These are phyloP conservation scores for Euryodendron excelsum DNA, from an alignment of 148 eudicot genomes.

Conservation along the genomic window DNA sequence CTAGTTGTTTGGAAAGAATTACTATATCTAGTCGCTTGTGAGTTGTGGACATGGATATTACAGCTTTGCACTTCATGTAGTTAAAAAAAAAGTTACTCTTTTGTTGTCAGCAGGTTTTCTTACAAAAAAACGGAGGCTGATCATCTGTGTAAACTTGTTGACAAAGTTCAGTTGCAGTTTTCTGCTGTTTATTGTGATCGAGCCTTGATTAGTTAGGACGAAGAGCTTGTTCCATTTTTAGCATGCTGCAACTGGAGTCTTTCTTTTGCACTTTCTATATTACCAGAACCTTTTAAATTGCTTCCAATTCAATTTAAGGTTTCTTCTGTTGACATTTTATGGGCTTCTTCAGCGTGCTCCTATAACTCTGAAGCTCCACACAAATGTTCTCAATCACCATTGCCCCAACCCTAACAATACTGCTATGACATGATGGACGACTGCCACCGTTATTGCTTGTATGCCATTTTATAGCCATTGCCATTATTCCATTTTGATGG, in stretches of 20 bases:
- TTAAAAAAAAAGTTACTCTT: not conserved
- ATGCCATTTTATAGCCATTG: not conserved
- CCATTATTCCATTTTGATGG: not conserved
- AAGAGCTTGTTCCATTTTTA: not conserved
- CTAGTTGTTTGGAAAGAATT: not conserved
- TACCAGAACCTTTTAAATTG: not conserved
- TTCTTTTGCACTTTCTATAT: not conserved
- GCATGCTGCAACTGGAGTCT: not conserved
- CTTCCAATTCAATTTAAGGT: not conserved
- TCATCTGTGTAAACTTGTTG: not conserved
- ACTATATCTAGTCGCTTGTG: not conserved
- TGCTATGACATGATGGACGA: not conserved
- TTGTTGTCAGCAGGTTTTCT: not conserved
- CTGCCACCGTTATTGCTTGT: not conserved
- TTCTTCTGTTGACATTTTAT: not conserved
- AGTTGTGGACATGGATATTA: not conserved
- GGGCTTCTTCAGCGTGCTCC: not conserved
- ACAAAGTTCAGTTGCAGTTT: not conserved
- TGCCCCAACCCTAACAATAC: not conserved
- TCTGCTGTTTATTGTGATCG: not conserved
- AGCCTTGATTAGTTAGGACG: not conserved
- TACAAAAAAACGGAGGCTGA: not conserved
- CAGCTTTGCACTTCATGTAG: not conserved
- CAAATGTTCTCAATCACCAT: not conserved
- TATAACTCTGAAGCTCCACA: not conserved